Conservation (phyloP, 78 protist species). For the Goniomonas avonlea region DNA sequence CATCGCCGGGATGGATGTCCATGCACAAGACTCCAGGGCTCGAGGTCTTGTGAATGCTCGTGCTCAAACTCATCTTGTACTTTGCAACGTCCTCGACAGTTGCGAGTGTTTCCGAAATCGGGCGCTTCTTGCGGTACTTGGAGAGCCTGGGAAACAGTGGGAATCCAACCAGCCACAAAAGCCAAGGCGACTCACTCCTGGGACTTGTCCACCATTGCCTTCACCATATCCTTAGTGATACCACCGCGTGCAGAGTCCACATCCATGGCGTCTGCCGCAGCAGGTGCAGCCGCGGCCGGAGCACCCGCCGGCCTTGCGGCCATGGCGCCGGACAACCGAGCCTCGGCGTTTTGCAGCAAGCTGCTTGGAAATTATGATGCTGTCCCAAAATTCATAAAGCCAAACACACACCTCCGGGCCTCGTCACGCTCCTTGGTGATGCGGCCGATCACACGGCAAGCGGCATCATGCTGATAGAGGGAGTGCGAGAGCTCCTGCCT, state of each 20-base stretch:
- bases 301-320: neutral
- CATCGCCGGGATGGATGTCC: constrained; percentile 6
- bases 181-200: neutral
- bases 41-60: neutral
- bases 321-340: too few relatives aligned
- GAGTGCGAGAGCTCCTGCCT: constrained; percentile 88
- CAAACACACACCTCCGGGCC: constrained; percentile 50
- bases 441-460: constrained; percentile 95
- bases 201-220: constrained; percentile 14
- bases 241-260: neutral
- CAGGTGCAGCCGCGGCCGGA: neutral
- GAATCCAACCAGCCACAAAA: neutral
- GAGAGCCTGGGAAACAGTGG: constrained; percentile 29
- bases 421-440: constrained; percentile 84
- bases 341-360: neutral
- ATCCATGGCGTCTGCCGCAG: neutral
- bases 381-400: too few relatives aligned
- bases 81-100: neutral
- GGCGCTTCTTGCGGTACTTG: constrained; percentile 49
- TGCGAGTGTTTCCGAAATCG: constrained; percentile 27
- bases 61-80: neutral
- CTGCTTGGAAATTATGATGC: too few relatives aligned
- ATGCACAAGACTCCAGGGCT: neutral
- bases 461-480: constrained; percentile 96
- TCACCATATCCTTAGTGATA: neutral